A percentile compares a stretch with the other conserved stretches of the same genome.
Conservation (phyloP, 2,329 filamentous ascomycete genomes). For the Trichophyton mentagrophytes region DNA sequence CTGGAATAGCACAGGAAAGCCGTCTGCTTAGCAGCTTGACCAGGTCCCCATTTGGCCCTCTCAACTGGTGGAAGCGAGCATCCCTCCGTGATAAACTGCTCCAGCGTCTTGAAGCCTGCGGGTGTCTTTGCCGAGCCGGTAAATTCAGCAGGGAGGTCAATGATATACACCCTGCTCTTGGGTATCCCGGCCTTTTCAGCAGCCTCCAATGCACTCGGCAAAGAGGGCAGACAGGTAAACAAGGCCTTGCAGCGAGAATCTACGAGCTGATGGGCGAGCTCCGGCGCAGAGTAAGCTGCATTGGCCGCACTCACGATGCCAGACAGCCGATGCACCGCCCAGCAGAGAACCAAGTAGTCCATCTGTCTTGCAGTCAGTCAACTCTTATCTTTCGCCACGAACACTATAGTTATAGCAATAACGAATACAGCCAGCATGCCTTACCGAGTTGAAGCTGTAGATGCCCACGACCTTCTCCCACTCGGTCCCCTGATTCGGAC, state of each 20-base stretch:
- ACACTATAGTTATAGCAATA: too few species aligned
- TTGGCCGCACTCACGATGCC: slow-evolving; percentile 64
- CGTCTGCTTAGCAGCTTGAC: slow-evolving; percentile 44
- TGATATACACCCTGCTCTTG: slow-evolving; percentile 52
- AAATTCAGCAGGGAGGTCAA: slow-evolving; percentile 50
- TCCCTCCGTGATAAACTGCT: slow-evolving; percentile 54
- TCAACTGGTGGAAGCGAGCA: slow-evolving; percentile 29
- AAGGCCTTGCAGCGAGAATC: slow-evolving; percentile 56
- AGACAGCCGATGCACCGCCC: slow-evolving; percentile 62
- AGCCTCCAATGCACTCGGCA: slow-evolving; percentile 52
- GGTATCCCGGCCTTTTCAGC: slow-evolving; percentile 52
- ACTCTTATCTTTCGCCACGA: too few species aligned
- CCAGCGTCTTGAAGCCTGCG: slow-evolving; percentile 47
- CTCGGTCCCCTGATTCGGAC: slow-evolving; percentile 56
- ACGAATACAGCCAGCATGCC: slow-evolving; percentile 12
- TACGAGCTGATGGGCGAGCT: slow-evolving; percentile 59
- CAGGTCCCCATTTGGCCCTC: slow-evolving; percentile 29
- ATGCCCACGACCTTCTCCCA: slow-evolving; percentile 71
- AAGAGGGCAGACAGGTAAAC: slow-evolving; percentile 57
- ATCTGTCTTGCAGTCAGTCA: slow-evolving; percentile 37
- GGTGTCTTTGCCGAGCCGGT: slow-evolving; percentile 35
- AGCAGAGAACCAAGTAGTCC: slow-evolving; percentile 59
- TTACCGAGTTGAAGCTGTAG: slow-evolving; percentile 68
- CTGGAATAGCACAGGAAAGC: slow-evolving; percentile 71
- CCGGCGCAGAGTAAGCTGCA: slow-evolving; percentile 56